Evolutionary conservation across 371 early-diverging fungal genomes (phyloP).

Genomic region (Rhizopus delemar): DNA sequence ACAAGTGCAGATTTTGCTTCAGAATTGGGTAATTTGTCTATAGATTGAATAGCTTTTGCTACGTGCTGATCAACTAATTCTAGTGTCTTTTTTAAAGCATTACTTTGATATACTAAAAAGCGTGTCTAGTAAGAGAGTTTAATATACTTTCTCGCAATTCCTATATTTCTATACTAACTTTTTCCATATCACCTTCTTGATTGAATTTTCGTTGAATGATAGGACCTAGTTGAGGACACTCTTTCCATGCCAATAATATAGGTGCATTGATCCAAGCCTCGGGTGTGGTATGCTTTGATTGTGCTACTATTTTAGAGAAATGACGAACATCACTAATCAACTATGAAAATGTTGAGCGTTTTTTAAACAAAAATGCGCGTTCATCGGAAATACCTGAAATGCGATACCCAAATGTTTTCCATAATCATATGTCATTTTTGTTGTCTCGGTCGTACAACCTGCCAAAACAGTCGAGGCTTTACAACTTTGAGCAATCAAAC

Average conservation of each 20-base stretch:
- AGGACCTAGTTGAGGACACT: constrained; percentile 78
- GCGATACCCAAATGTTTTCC: constrained; percentile 91
- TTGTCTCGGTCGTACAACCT: constrained; percentile 69
- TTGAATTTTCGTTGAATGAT: constrained; percentile 85
- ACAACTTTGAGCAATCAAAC: constrained; percentile 92
- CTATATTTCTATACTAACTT: constrained; percentile 27
- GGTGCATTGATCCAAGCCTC: constrained; percentile 92
- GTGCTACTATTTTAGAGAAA: constrained; percentile 74
- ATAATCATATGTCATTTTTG: constrained; percentile 78
- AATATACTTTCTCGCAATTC: not conserved
- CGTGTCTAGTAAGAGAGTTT: constrained; percentile 52
- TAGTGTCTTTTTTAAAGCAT: constrained; percentile 67
- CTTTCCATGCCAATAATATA: constrained; percentile 88
- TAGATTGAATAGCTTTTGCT: constrained; percentile 58
- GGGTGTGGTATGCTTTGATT: constrained; percentile 81
- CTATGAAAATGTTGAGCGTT: constrained; percentile 37
- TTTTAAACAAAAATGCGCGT: not conserved
- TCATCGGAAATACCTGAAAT: constrained; percentile 67
- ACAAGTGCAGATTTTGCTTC: constrained; percentile 68
- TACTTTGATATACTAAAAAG: constrained; percentile 68
- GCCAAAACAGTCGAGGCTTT: constrained; percentile 87
- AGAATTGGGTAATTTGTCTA: constrained; percentile 65
- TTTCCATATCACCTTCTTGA: constrained; percentile 62
- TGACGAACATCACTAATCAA: constrained; percentile 90
- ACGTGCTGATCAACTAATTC: constrained; percentile 58